Conservation (phyloP, 805 yeast genomes). For the Hanseniaspora thailandica region DNA sequence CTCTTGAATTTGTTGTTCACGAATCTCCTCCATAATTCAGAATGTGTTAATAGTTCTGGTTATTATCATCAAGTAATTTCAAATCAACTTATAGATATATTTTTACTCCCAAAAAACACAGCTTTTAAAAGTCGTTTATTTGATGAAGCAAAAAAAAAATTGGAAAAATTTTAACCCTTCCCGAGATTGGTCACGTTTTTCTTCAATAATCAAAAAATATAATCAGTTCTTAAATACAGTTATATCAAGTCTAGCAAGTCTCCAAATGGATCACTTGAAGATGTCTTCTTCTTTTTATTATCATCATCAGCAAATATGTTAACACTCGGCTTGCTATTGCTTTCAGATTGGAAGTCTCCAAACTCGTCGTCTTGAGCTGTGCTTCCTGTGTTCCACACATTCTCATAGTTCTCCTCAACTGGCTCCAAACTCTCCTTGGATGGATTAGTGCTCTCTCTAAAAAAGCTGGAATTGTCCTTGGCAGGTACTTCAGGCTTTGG, state of each 20-base stretch:
- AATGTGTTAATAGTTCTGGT: no score
- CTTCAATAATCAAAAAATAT: background rate
- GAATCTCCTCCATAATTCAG: constrained; percentile 13
- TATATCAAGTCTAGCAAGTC: constrained; percentile 7
- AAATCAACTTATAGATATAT: no score
- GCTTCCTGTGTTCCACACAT: constrained; percentile 13
- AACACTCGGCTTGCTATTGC: background rate
- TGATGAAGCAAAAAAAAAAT: no score
- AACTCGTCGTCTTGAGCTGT: constrained; percentile 27
- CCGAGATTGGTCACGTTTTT: no score
- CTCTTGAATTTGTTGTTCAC: constrained; percentile 81
- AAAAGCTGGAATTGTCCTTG: no score
- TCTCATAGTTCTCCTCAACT: background rate
- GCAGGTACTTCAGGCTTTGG: background rate
- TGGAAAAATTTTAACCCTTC: no score
- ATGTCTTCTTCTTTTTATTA: background rate
- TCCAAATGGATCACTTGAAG: constrained; percentile 10
- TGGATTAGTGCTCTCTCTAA: background rate
- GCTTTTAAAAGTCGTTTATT: no score
- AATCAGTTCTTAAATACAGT: background rate
- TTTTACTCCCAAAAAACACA: no score
- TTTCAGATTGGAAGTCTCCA: constrained; percentile 30
- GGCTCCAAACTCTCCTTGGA: background rate
- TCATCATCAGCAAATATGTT: constrained; percentile 14
- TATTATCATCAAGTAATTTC: no score